Evolutionary conservation across 148 eudicot genomes (phyloP).

Genomic region (Rhododendron williamsianum): DNA sequence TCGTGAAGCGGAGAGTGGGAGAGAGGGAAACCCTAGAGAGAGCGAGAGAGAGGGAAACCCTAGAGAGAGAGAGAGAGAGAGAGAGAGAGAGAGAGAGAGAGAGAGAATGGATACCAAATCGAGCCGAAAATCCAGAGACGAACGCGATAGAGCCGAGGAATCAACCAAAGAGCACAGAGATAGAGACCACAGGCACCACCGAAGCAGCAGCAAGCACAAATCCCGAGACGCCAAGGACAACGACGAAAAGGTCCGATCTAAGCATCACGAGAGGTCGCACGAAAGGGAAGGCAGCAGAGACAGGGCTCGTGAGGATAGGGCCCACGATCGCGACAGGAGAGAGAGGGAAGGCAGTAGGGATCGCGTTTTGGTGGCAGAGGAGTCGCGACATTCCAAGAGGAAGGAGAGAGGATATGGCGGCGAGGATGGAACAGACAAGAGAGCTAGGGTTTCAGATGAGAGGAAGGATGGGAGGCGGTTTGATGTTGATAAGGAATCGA

Average conservation of each 20-base stretch:
- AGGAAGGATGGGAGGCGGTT: conserved; percentile 34
- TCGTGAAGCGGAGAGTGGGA: background rate
- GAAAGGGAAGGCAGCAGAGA: conserved; percentile 23
- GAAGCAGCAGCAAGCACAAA: conserved; percentile 21
- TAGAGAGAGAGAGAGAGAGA: background rate
- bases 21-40: background rate
- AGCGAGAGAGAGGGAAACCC: background rate
- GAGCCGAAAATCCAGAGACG: conserved; percentile 36
- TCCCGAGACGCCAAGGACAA: conserved; percentile 22
- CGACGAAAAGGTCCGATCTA: conserved; percentile 29
- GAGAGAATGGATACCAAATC: conserved; percentile 39
- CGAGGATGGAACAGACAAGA: conserved; percentile 37
- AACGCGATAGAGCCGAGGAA: conserved; percentile 28
- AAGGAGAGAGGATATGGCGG: conserved; percentile 35
- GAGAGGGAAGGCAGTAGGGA: conserved; percentile 46
- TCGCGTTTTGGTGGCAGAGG: conserved; percentile 34
- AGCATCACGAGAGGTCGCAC: conserved; percentile 21
- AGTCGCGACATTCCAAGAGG: conserved; percentile 29
- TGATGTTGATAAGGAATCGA: conserved; percentile 17
- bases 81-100: background rate
- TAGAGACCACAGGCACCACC: conserved; percentile 33
- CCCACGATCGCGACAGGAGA: conserved; percentile 15
- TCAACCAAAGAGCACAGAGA: conserved; percentile 28
- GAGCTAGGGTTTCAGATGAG: conserved; percentile 38
- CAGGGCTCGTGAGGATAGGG: conserved; percentile 13